Base-by-base conservation (phyloP, 176 grass and related monocot species). In the Juncus inflexus region DNA sequence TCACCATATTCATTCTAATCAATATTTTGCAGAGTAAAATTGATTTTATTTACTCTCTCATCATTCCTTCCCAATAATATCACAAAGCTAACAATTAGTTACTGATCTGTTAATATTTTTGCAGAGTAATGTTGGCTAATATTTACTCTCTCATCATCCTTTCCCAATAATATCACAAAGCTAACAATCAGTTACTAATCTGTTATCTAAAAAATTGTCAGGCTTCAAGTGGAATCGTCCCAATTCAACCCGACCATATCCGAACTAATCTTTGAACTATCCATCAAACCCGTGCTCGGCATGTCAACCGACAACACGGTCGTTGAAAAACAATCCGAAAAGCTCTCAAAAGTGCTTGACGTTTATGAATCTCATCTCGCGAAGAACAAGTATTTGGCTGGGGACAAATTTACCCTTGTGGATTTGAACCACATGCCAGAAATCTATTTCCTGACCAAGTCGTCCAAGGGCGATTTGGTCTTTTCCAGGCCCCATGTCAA, bases 381-480 rank as follows among this genome's bases (percentile, higher is more conserved):
- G 0, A 4, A 40, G 3, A 79, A 66, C 81, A 91, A 60, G 66
- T 97, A 97, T 72, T 49, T 97, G 5, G 92, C 84, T 3, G 92
- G 92, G 1, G 87, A 79, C 11, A 10, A 37, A 3, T 96, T 83
- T 78, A 74, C 79, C 42, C 82, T 96, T 57, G 92, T 74, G 6
- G 92, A 96, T 83, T 57, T 80, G n/a, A 89, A 91, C 79, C 84
- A 89, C 82, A 64, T 79, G 55, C 9, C 70, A 3, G 80, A 86
- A 74, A 58, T 83, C 4, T 9, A 57, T 35, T 66, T 13, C 52
- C 52, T 96, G 7, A 12, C 7, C 60, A 79, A 79, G 74, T 74
- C 71, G 0, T 3, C 76, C 76, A 89, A 84, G 84, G 87, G 84
- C 0, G 74, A 62, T 3, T 78, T 96, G 13, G 10, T 96, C 41